Evolutionary conservation across 441 rosid genomes (phyloP), one percentile per base, ranked within the genome.

Genomic region (Francoa sonchifolia): DNA sequence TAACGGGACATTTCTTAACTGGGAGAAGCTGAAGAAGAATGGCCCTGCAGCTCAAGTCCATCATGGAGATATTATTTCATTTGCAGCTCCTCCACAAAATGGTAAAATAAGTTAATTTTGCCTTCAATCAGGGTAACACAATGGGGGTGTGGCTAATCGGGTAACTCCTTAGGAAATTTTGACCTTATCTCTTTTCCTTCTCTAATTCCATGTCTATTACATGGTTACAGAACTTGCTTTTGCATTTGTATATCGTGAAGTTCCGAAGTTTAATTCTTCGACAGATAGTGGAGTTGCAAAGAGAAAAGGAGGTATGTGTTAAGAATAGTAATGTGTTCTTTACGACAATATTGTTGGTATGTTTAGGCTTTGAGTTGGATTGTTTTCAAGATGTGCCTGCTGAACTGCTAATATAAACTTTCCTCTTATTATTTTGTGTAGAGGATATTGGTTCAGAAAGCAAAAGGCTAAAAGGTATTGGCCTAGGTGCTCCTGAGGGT

Each of bases 401-500:
- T 39, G 12, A 20, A 15, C n/a, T 39, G 44, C 12, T 21, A 7
- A 19, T 11, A 23, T 29, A 31, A 10, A 47, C 23, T 19, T 9
- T 51, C 31, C 38, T 48, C 34, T 4, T 37, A 29, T 32, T 19
- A 27, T 35, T 19, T 4, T 58, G 32, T 23, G 53, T 70, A 82
- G 96, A 77, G 62, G 96, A 77, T 45, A 30, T 65, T 57, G 44
- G 44, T 46, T 50, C 60, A 38, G 87, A 82, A 50, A 74, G 37
- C 59, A 85, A 90, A 67, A 82, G 90, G 57, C 56, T 70, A 25
- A 90, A 85, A 61, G 93, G 93, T 19, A 71, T 82, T 48, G 98
- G 93, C 41, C 78, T 85, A 61, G 80, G 93, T 69, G 90, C 89
- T 70, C 82, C 82, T 19, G 89, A 82, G 55, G 98, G 94, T 54